Evolutionary conservation across 2,329 filamentous ascomycete genomes (phyloP).

Genomic region (Chaetomium sp.): DNA sequence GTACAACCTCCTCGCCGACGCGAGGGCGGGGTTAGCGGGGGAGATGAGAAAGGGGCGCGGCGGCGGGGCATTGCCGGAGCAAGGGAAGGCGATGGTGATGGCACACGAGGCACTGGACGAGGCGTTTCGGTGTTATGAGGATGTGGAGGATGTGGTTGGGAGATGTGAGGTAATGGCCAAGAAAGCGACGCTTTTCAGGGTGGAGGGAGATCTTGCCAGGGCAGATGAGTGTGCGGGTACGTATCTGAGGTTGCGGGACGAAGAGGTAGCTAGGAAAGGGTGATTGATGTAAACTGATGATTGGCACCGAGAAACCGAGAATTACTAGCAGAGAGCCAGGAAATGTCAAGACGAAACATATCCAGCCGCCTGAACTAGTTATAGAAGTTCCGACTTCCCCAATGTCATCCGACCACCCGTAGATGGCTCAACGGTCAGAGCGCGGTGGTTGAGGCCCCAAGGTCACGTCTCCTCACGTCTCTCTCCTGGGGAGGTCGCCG

Average conservation of each 20-base stretch:
- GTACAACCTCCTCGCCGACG: constrained; percentile 73
- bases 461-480: too few relatives aligned
- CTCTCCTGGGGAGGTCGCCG: too few relatives aligned
- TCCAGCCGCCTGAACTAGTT: not conserved
- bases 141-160: constrained; percentile 66
- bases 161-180: constrained; percentile 81
- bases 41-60: constrained; percentile 32
- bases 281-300: constrained; percentile 8
- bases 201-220: constrained; percentile 63
- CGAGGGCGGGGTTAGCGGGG: constrained; percentile 76
- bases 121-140: constrained; percentile 65
- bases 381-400: not conserved
- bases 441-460: too few relatives aligned
- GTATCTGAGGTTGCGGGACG: constrained; percentile 61
- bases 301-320: too few relatives aligned
- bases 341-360: not conserved
- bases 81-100: constrained; percentile 61
- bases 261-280: constrained; percentile 34
- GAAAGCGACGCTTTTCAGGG: constrained; percentile 74
- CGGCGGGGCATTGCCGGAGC: constrained; percentile 31
- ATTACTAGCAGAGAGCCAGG: not conserved
- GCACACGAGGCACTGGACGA: constrained; percentile 64
- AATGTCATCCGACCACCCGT: too few relatives aligned
- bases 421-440: too few relatives aligned
- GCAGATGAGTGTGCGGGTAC: constrained; percentile 68